Conservation (phyloP, 768 basidiomycete genomes). For the Clitopilus passeckerianus region DNA sequence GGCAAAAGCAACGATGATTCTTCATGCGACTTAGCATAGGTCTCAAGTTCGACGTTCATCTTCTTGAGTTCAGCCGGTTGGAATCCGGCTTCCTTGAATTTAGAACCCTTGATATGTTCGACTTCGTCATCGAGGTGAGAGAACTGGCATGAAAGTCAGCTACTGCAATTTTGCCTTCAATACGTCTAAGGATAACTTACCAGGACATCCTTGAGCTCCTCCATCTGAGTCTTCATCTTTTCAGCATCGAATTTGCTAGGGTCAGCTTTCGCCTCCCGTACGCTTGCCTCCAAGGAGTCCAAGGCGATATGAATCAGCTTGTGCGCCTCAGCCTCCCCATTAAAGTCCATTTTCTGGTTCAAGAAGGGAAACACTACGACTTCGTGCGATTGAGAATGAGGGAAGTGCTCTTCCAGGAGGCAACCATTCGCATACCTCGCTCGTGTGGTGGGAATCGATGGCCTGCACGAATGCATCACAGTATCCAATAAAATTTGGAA, state of each 20-base stretch:
- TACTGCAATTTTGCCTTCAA: neutral
- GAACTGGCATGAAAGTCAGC: conserved; percentile 15
- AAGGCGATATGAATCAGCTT: conserved; percentile 23
- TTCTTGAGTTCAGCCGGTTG: conserved; percentile 18
- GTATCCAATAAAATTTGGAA: conserved; percentile 35
- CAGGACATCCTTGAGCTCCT: conserved; percentile 20
- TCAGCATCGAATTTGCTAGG: conserved; percentile 22
- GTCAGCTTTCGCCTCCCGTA: conserved; percentile 18
- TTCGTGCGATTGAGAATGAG: conserved; percentile 12
- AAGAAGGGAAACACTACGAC: conserved; percentile 29
- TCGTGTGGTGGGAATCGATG: conserved; percentile 28
- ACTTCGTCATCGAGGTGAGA: conserved; percentile 32
- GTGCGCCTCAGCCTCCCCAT: conserved; percentile 28
- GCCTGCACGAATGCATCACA: conserved; percentile 28
- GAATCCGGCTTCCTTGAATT: conserved; percentile 24
- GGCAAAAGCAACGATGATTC: conserved; percentile 27
- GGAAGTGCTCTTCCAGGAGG: neutral
- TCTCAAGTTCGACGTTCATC: conserved; percentile 20
- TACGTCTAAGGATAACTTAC: conserved; percentile 16
- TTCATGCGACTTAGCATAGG: conserved; percentile 24
- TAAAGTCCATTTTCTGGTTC: conserved; percentile 30
- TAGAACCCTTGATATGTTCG: conserved; percentile 22
- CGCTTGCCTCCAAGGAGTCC: conserved; percentile 17
- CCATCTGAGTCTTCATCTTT: conserved; percentile 22
- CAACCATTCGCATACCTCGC: conserved; percentile 19